Evolutionary conservation across 139 green algal species (phyloP).

Genomic region (Penium margaritaceum): DNA sequence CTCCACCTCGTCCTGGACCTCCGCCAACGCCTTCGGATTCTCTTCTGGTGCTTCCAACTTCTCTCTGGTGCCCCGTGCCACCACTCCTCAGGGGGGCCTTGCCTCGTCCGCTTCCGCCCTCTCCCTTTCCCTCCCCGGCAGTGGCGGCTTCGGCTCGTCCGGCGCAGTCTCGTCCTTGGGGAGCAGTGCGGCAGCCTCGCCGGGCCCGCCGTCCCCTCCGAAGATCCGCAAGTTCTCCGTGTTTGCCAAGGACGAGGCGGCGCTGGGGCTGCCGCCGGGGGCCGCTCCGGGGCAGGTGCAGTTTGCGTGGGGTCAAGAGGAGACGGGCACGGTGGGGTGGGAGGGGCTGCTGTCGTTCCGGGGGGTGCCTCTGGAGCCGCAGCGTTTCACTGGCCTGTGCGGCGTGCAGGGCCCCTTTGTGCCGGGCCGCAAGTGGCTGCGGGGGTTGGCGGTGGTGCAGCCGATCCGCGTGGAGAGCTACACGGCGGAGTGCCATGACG

Average conservation of each 20-base stretch:
- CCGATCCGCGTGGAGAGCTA: constrained; percentile 30
- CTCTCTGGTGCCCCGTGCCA: background rate
- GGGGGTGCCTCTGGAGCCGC: constrained; percentile 20
- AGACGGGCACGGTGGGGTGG: constrained; percentile 8
- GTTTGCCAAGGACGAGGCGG: background rate
- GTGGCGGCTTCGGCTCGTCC: background rate
- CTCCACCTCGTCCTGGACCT: background rate
- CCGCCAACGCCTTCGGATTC: background rate
- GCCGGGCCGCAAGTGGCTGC: constrained; percentile 24
- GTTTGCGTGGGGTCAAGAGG: background rate
- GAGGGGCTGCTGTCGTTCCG: constrained; percentile 39
- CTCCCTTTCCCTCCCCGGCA: constrained; percentile 12
- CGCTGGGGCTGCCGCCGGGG: background rate
- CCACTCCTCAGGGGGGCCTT: no score
- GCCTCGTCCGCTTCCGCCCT: constrained; percentile 1
- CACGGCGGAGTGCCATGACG: background rate
- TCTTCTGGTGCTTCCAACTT: background rate
- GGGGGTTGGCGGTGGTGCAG: constrained; percentile 13
- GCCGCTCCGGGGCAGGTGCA: background rate
- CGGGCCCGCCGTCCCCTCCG: background rate
- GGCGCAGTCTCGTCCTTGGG: background rate
- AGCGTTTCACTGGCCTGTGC: constrained; percentile 18
- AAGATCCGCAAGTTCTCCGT: background rate
- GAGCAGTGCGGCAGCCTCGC: background rate
- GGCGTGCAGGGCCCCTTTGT: constrained; percentile 19